phyloP scores from a whole-genome alignment of 2,329 filamentous ascomycete species.

The Macrophomina pseudophaseolina region DNA sequence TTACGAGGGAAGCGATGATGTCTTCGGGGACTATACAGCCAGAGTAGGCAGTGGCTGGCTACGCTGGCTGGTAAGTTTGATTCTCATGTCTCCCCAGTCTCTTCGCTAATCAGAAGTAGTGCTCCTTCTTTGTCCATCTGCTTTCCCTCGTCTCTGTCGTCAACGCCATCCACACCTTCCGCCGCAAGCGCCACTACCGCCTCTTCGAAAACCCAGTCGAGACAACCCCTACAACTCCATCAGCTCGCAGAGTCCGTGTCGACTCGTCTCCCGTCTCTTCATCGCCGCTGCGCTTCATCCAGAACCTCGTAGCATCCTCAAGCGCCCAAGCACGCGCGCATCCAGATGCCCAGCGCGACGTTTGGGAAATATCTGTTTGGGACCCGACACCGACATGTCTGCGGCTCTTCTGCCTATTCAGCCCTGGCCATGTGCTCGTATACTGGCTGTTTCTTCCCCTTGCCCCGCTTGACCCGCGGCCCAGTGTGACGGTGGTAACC shows the following conservation, averaged over 20 bases:
- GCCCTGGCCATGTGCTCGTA: slow-evolving; percentile 87
- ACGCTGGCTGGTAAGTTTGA: slow-evolving; percentile 63
- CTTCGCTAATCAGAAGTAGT: slow-evolving; percentile 28
- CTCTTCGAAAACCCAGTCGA: slow-evolving; percentile 90
- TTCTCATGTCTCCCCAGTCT: neutral
- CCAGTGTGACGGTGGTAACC: slow-evolving; percentile 84
- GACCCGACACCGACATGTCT: slow-evolving; percentile 86
- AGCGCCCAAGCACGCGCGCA: slow-evolving; percentile 83
- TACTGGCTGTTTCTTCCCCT: slow-evolving; percentile 89
- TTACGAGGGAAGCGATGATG: slow-evolving; percentile 69
- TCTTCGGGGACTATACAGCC: slow-evolving; percentile 74
- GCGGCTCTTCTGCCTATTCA: slow-evolving; percentile 86
- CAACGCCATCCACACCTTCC: slow-evolving; percentile 84
- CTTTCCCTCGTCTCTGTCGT: slow-evolving; percentile 69
- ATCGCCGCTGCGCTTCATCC: slow-evolving; percentile 78
- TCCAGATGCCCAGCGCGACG: slow-evolving; percentile 79
- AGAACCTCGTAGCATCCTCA: slow-evolving; percentile 65
- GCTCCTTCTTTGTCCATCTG: slow-evolving; percentile 70
- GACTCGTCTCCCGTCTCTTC: slow-evolving; percentile 79
- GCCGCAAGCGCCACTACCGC: slow-evolving; percentile 82
- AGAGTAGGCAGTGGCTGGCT: slow-evolving; percentile 66
- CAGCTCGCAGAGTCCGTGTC: slow-evolving; percentile 85
- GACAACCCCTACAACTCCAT: slow-evolving; percentile 75
- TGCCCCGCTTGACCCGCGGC: slow-evolving; percentile 73
- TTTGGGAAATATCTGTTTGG: slow-evolving; percentile 95